Evolutionary conservation across 2,329 filamentous ascomycete genomes (phyloP).

Genomic region (Alternaria consortialis): DNA sequence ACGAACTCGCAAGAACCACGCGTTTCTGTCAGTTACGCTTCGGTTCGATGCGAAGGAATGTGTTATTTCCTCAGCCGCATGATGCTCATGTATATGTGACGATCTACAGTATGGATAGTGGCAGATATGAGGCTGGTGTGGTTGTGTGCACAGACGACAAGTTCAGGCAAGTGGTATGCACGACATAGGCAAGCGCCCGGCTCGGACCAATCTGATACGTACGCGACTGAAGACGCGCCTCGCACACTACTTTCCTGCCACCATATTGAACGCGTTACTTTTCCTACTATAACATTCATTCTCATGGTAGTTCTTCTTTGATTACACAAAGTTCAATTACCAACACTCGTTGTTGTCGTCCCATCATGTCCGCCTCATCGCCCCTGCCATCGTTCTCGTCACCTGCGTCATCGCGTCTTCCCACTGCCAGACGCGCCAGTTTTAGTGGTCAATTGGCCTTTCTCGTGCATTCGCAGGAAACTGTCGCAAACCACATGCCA

Average conservation of each 20-base stretch:
- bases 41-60: background rate
- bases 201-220: slow-evolving; percentile 23
- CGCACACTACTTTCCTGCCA: slow-evolving; percentile 37
- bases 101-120: slow-evolving; percentile 3
- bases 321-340: background rate
- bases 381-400: slow-evolving; percentile 40
- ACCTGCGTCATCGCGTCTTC: slow-evolving; percentile 27
- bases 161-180: slow-evolving; percentile 23
- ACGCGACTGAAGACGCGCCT: slow-evolving; percentile 26
- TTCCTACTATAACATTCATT: slow-evolving; percentile 19
- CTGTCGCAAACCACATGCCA: slow-evolving; percentile 64
- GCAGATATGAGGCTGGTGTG: slow-evolving; percentile 13
- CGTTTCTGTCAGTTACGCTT: background rate
- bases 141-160: slow-evolving; percentile 17
- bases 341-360: background rate
- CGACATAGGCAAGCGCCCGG: slow-evolving; percentile 27
- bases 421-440: slow-evolving; percentile 39
- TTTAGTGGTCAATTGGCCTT: slow-evolving; percentile 59
- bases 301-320: slow-evolving; percentile 22
- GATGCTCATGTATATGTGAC: slow-evolving; percentile 8
- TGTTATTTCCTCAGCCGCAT: background rate
- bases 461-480: slow-evolving; percentile 67
- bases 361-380: slow-evolving; percentile 35
- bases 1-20: background rate
- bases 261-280: slow-evolving; percentile 30